Evolutionary conservation across 352 stramenopile genomes (phyloP).

Genomic region (Pythium aquatile): DNA sequence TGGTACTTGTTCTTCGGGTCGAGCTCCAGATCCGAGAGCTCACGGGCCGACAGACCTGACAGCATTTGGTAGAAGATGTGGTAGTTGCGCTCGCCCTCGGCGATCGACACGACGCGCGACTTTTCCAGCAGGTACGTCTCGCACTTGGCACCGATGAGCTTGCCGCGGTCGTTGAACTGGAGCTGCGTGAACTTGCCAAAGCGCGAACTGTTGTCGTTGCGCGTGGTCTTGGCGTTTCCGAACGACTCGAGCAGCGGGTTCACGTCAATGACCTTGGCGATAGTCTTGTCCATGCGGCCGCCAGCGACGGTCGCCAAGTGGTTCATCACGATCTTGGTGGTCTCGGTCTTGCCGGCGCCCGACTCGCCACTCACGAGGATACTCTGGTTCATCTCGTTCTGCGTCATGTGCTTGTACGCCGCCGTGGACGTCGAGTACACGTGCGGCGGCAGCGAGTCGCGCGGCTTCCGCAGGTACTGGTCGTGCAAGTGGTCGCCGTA

Average conservation of each 20-base stretch:
- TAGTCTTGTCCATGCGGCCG: slow-evolving; percentile 86
- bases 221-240: slow-evolving; percentile 93
- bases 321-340: slow-evolving; percentile 95
- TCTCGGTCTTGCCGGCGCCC: slow-evolving; percentile 95
- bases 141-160: slow-evolving; percentile 84
- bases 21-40: slow-evolving; percentile 63
- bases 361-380: slow-evolving; percentile 88
- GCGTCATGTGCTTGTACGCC: slow-evolving; percentile 85
- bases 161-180: slow-evolving; percentile 78
- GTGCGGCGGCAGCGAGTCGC: slow-evolving; percentile 67
- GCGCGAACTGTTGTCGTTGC: slow-evolving; percentile 91
- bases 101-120: slow-evolving; percentile 93
- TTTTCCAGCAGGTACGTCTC: slow-evolving; percentile 97
- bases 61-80: slow-evolving; percentile 98
- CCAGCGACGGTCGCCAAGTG: slow-evolving; percentile 80
- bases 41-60: slow-evolving; percentile 48
- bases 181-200: slow-evolving; percentile 92
- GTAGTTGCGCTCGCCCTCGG: slow-evolving; percentile 96
- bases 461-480: slow-evolving; percentile 73
- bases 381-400: slow-evolving; percentile 77
- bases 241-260: slow-evolving; percentile 93
- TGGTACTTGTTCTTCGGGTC: slow-evolving; percentile 65
- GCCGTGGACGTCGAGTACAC: slow-evolving; percentile 87
- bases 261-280: slow-evolving; percentile 90
- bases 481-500: slow-evolving; percentile 89